These are phyloP conservation scores for Verticillium tricorpus DNA, from an alignment of 2,329 filamentous ascomycete genomes.

Conservation along the genomic window DNA sequence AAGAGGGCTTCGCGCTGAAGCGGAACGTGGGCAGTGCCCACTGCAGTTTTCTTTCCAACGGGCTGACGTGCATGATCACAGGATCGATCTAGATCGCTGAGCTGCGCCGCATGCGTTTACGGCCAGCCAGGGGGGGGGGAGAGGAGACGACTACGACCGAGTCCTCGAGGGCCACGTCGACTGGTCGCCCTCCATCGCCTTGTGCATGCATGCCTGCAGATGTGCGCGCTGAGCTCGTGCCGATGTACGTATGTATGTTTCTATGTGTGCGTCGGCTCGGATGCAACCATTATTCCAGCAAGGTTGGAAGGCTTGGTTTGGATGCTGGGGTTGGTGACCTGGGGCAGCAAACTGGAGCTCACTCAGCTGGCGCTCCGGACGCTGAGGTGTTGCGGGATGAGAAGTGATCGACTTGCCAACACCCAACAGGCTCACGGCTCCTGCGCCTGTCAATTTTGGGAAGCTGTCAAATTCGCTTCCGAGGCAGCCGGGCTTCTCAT, in stretches of 20 bases:
- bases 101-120: background rate
- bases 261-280: background rate
- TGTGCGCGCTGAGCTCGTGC: background rate
- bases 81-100: background rate
- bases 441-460: slow-evolving; percentile 2
- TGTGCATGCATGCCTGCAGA: background rate
- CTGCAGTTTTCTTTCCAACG: background rate
- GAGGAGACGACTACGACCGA: background rate
- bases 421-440: background rate
- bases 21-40: background rate
- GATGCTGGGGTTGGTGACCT: no score
- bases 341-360: background rate
- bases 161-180: background rate
- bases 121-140: background rate
- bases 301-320: no score
- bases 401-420: background rate
- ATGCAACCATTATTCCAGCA: background rate
- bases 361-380: no score
- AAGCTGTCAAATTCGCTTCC: slow-evolving; percentile 1
- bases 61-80: background rate
- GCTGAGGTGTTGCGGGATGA: background rate
- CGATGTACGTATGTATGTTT: background rate
- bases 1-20: background rate
- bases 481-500: background rate
- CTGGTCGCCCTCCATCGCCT: background rate